Evolutionary conservation across 352 stramenopile genomes (phyloP).

Genomic region (Thraustotheca clavata): DNA sequence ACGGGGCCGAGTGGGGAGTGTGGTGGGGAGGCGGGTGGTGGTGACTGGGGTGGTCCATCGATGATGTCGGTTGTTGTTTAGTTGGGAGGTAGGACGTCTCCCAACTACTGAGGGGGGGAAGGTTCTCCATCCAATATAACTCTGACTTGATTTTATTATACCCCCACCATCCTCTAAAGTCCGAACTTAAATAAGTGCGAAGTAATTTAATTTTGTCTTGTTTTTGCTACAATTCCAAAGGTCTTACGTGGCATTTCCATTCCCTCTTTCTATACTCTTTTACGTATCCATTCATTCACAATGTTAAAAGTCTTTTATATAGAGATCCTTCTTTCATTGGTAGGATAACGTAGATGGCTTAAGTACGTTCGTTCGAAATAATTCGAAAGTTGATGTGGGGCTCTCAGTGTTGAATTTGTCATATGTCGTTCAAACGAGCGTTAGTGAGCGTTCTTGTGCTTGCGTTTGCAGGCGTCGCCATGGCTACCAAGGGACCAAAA

Average conservation of each 20-base stretch:
- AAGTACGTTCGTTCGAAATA: no score
- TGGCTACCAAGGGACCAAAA: slow-evolving; percentile 46
- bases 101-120: slow-evolving; percentile 10
- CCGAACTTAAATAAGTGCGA: no score
- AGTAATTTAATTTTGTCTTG: no score
- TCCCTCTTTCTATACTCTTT: no score
- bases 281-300: no score
- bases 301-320: no score
- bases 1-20: not conserved
- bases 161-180: no score
- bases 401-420: slow-evolving; percentile 10
- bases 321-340: no score
- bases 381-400: slow-evolving; percentile 14
- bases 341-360: no score
- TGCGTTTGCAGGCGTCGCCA: slow-evolving; percentile 30
- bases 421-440: slow-evolving; percentile 8
- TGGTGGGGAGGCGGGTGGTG: not conserved
- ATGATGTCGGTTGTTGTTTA: not conserved
- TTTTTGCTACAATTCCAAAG: no score
- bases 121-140: slow-evolving; percentile 8
- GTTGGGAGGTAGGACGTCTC: slow-evolving; percentile 10
- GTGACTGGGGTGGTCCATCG: not conserved
- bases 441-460: slow-evolving; percentile 23
- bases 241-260: no score
- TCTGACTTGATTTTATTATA: slow-evolving; percentile 13